Evolutionary conservation across 192 early-diverging fungal species (phyloP), one percentile per base, ranked within the genome.

Genomic region (Coemansia pectinata): DNA sequence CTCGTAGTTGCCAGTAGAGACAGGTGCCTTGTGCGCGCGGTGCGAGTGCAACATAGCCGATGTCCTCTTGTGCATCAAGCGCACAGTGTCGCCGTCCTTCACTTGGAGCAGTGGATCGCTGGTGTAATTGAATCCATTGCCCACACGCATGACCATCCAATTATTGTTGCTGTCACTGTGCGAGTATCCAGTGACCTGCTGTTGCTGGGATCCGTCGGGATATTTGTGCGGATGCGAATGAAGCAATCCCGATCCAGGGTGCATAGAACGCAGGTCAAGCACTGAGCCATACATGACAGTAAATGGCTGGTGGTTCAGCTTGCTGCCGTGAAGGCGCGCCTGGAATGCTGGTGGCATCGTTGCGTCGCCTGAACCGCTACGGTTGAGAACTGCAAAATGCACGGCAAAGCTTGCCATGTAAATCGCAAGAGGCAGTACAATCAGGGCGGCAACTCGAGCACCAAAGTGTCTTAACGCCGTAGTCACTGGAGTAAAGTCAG

Each of bases 261-360:
- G 75, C 39, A 76, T 63, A 0, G 79, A 58, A 40, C 81, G 74
- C 29, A 72, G 47, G 3, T 72, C 74, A 11, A 72, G 65, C 41
- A 67, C 47, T 21, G 77, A 70, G 21, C 52, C 65, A 60, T 68
- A 66, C 39, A 52, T 67, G 27, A 74, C 68, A 8, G 78, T 61
- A 4, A 71, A 66, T 25, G 70, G 69, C 67, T 62, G 64, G 36
- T 57, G 29, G 59, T 63, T 74, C 73, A 95, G 84, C 7, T 88
- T 79, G 79, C 89, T 95, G 33, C 95, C 94, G 8, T 77, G 62
- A 6, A 98, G 86, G 8, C 88, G 89, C 33, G 88, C 90, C 62
- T 98, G 94, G 86, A 98, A 98, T 48, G 81, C 80, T 1, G 93
- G 86, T 44, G 87, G 90, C 95, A 97, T 97, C 78, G 93, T 95